These are phyloP conservation scores for Fusarium kyushuense DNA, from an alignment of 2,329 filamentous ascomycete genomes.

Conservation along the genomic window DNA sequence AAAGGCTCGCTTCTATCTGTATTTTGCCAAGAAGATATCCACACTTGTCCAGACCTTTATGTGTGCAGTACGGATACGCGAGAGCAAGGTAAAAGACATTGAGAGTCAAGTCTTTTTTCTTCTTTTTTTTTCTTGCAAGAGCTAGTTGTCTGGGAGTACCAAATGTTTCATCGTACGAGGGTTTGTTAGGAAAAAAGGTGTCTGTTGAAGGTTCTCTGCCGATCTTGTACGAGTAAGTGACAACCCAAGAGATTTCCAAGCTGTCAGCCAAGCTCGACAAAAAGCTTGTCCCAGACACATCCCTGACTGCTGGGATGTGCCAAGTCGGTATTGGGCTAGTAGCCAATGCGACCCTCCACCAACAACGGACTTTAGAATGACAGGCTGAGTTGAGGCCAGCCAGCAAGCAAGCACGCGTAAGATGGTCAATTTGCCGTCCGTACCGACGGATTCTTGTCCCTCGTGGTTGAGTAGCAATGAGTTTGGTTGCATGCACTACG, in stretches of 20 bases:
- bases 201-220: conserved; percentile 6
- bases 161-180: conserved; percentile 38
- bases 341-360: conserved; percentile 12
- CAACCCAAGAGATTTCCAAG: conserved; percentile 25
- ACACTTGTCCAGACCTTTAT: conserved; percentile 25
- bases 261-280: conserved; percentile 24
- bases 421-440: conserved; percentile 23
- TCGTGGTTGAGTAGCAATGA: conserved; percentile 11
- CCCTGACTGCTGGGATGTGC: conserved; percentile 6
- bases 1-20: conserved; percentile 7
- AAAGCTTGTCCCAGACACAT: conserved; percentile 18
- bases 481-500: conserved; percentile 23
- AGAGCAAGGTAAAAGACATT: neutral
- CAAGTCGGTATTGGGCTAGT: conserved; percentile 33
- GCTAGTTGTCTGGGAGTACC: conserved; percentile 1
- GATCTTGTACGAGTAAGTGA: conserved; percentile 20
- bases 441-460: conserved; percentile 6
- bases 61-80: neutral
- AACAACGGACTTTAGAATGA: neutral
- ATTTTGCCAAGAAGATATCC: conserved; percentile 20
- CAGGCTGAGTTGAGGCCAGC: conserved; percentile 6
- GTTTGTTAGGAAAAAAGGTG: neutral
- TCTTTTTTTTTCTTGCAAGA: neutral
- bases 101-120: conserved; percentile 14
- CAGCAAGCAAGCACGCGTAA: neutral